Evolutionary conservation across 1,284 basidiomycete species (phyloP), one percentile per base, ranked within the genome.

Genomic region (Schizophyllum amplum): DNA sequence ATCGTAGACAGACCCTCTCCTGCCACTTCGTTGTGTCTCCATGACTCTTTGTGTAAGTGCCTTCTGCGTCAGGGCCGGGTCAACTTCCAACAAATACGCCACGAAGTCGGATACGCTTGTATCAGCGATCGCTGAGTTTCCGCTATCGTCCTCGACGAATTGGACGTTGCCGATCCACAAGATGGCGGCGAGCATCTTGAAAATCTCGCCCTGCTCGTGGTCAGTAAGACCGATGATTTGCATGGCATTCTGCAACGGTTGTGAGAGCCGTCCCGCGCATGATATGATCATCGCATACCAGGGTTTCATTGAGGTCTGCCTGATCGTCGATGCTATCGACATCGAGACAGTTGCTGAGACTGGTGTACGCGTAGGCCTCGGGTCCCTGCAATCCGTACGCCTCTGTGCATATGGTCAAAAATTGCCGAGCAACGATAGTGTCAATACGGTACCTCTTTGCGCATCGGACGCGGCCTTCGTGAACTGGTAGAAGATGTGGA

Each of bases 401-500:
- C 74, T 99, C 96, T 94, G 70, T 4, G 59, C 65, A 26, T 66
- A 64, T 47, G 21, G 26, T 57, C 33, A 55, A 51, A 55, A 25
- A 47, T 22, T 25, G 26, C 20, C 57, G 3, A 13, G 20, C 20
- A 47, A 55, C n/a, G 55, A 56, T 48, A 9, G 13, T 20, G 9
- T 11, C 47, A 17, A 65, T 65, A n/a, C n/a, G n/a, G 52, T 65
- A 91, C 92, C 91, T 71, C 94, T 83, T 72, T 98, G 93, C 55
- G 87, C 88, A 51, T 87, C 78, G 4, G 89, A 86, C 4, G 97
- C 97, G 5, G 88, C 94, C 71, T 98, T 99, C 48, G 97, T 98
- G 71, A 99, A 96, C 70, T 99, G 97, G 72, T 99, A 99, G 77
- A 99, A 99, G 62, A 99, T 97, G 71, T 99, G 97, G 72, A 99